phyloP scores from a whole-genome alignment of 352 stramenopile species.

The Globisporangium polare region DNA sequence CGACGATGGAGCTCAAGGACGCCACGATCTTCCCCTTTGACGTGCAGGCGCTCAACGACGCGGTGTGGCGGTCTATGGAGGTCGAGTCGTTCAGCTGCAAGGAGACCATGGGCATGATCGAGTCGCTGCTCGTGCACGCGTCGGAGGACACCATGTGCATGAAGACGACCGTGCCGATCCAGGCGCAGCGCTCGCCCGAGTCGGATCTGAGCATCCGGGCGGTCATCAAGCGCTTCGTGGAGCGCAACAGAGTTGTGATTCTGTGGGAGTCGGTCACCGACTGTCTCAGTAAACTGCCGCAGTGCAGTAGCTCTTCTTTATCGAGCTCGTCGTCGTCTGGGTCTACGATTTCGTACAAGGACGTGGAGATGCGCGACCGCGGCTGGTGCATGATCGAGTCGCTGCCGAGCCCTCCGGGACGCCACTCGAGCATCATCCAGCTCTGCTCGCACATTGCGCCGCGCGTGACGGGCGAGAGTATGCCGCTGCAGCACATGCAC shows the following conservation, averaged over 20 bases:
- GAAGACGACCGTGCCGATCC: slow-evolving; percentile 34
- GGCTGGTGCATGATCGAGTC: slow-evolving; percentile 46
- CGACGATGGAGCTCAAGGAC: slow-evolving; percentile 48
- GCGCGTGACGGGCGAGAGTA: slow-evolving; percentile 24
- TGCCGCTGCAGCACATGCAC: slow-evolving; percentile 42
- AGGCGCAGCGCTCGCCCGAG: slow-evolving; percentile 30
- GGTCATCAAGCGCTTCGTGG: slow-evolving; percentile 39
- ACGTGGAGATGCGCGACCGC: slow-evolving; percentile 41
- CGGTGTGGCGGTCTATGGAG: slow-evolving; percentile 40
- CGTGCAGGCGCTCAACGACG: slow-evolving; percentile 25
- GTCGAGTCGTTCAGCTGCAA: slow-evolving; percentile 25
- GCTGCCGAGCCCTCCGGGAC: slow-evolving; percentile 19
- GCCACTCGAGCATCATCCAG: slow-evolving; percentile 41
- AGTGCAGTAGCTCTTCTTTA: neutral
- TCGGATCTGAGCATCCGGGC: slow-evolving; percentile 30
- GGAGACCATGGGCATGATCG: slow-evolving; percentile 23
- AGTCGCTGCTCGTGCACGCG: slow-evolving; percentile 11
- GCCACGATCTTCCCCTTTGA: slow-evolving; percentile 49
- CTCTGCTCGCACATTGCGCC: slow-evolving; percentile 50
- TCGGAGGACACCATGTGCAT: slow-evolving; percentile 32
- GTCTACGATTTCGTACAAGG: slow-evolving; percentile 22
- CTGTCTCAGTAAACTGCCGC: slow-evolving; percentile 14
- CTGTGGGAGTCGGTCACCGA: slow-evolving; percentile 51
- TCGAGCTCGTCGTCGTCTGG: slow-evolving; percentile 9
- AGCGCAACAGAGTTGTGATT: slow-evolving; percentile 36